These are phyloP conservation scores for Leptographium wingfieldii DNA, from an alignment of 2,329 filamentous ascomycete genomes.

Conservation along the genomic window DNA sequence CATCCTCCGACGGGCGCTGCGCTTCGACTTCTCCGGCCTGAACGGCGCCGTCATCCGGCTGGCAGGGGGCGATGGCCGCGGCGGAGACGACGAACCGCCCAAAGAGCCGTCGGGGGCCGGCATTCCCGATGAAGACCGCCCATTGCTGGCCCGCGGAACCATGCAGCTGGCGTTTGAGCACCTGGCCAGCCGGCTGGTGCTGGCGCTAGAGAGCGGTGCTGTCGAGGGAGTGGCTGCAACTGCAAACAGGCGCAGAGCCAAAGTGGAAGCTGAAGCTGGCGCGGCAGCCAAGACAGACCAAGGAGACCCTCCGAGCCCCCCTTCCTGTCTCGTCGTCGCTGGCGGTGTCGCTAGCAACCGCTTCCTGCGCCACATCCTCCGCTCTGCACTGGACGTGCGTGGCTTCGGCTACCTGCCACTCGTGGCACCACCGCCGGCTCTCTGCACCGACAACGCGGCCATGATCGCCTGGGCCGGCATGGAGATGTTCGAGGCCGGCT, in stretches of 20 bases:
- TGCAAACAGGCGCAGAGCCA: no score
- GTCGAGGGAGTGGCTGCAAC: not conserved
- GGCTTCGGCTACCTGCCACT: conserved; percentile 51
- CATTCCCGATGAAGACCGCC: conserved; percentile 48
- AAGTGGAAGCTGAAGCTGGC: not conserved
- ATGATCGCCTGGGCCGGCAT: conserved; percentile 95
- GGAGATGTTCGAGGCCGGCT: conserved; percentile 82
- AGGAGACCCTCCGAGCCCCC: conserved; percentile 7
- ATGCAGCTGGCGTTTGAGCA: conserved; percentile 85
- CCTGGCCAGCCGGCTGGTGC: conserved; percentile 59
- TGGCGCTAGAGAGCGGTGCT: conserved; percentile 41
- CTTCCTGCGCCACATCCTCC: conserved; percentile 59
- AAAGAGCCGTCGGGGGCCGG: conserved; percentile 14
- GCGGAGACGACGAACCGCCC: not conserved
- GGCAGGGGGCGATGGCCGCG: conserved; percentile 14
- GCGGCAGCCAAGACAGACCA: not conserved
- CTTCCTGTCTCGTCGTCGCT: conserved; percentile 55
- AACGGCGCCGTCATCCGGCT: conserved; percentile 34
- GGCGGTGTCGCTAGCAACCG: conserved; percentile 83
- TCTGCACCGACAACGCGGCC: conserved; percentile 91
- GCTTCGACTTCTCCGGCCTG: conserved; percentile 65
- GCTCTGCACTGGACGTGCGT: conserved; percentile 45
- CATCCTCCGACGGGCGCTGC: conserved; percentile 37
- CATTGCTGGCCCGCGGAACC: conserved; percentile 54
- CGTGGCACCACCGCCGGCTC: conserved; percentile 58